Evolutionary conservation across 2,329 filamentous ascomycete genomes (phyloP), one percentile per base, ranked within the genome.

Genomic region (Helminthosporium solani): DNA sequence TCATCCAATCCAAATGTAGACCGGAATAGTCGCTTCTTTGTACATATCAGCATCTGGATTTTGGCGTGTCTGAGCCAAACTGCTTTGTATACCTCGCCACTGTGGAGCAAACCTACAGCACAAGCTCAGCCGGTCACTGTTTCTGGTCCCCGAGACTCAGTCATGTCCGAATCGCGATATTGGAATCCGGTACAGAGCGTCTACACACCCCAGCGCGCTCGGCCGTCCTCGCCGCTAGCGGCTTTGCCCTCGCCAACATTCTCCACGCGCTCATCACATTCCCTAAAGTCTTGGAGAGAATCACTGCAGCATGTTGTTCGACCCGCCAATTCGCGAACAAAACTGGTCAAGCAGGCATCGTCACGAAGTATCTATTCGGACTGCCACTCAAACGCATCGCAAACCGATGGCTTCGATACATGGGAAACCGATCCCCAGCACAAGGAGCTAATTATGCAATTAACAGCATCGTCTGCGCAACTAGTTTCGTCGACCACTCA

Each of bases 361-460:
- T 61, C 57, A 14, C 54, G 55, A 21, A 70, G 68, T 47, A 47
- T 68, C 23, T 61, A 71, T 25, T 68, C 69, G 6, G 63, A 68
- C 45, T 52, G 50, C 33, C 54, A 60, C 34, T 64, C 70, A 33
- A 66, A 61, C n/a, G 49, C 63, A 15, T 65, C 71, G 20, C 71
- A 70, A 25, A 64, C 69, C 2, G 84, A 87, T 50, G 80, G 81
- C 1, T 89, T 90, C 58, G 86, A 89, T 57, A 83, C 79, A 2
- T 90, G 87, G 87, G 86, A 90, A 0, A 83, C 88, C 2, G 84
- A 86, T 55, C 71, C 79, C 2, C 80, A 84, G 53, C 80, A 78
- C 54, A 78, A 82, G 21, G 80, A 84, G 56, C 19, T 73, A 73
- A 12, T 63, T 16, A 39, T 62, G 40, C 58, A 64, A 41, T 35